Conservation (phyloP, 1,284 basidiomycete genomes). For the Phellopilus nigrolimitatus region DNA sequence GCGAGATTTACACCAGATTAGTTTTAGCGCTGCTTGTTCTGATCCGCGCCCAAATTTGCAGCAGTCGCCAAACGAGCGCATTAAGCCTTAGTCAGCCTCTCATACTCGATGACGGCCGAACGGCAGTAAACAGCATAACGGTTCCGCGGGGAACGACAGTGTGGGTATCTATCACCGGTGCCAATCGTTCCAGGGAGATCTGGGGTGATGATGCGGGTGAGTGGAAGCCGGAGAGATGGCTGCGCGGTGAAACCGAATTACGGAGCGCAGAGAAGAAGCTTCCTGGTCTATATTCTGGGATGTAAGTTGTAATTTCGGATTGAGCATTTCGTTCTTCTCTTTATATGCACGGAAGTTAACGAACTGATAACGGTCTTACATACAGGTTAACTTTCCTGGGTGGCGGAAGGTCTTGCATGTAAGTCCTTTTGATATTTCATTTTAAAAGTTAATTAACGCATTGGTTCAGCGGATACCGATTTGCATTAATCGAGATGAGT, state of each 20-base stretch:
- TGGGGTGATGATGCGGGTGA: conserved; percentile 28
- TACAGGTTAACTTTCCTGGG: conserved; percentile 24
- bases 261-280: conserved; percentile 2
- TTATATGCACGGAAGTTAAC: background rate
- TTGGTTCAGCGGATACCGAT: conserved; percentile 19
- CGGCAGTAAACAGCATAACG: background rate
- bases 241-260: background rate
- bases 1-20: background rate
- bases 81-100: conserved; percentile 2
- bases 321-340: background rate
- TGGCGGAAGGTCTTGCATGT: conserved; percentile 24
- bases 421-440: conserved; percentile 6
- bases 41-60: background rate
- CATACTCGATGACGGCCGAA: background rate
- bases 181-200: conserved; percentile 23
- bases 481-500: conserved; percentile 22
- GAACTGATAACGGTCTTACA: background rate
- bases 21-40: background rate
- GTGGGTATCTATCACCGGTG: conserved; percentile 23
- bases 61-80: background rate
- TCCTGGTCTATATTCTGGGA: conserved; percentile 14
- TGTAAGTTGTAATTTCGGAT: conserved; percentile 3
- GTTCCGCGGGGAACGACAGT: conserved; percentile 19
- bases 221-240: conserved; percentile 24
- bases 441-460: background rate